Base-by-base conservation (phyloP, 2,329 filamentous ascomycete genomes). In the Mycosphaerella sp. region DNA sequence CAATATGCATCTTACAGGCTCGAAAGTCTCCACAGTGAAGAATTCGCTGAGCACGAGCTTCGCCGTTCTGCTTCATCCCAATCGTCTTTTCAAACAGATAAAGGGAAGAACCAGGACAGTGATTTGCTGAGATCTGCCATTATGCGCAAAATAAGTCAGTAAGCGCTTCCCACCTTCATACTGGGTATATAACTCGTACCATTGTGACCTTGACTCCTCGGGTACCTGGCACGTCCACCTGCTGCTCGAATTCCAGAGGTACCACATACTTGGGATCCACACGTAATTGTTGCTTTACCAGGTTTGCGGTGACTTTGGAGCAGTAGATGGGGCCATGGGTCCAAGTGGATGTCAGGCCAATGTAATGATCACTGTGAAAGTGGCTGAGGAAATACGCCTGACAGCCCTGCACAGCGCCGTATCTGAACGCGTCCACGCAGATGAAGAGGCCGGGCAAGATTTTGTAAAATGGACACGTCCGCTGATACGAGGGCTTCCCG, bases 401-500 rank as follows among this genome's bases (percentile, higher is more conserved):
- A 67, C 90, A 95, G 0, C 89, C 90, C 65, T 94, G 79, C 0
- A 98, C 88, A 3, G 90, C 89, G 2, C 93, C 93, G 64, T 97
- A 98, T 16, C 91, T 83, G 64, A 98, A 95, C 0, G 93, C 93
- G 69, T 98, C 93, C 0, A 98, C 93, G 52, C 89, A 94, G 47
- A 97, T 94, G 57, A 79, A 88, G 63, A 96, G 86, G 0, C 89
- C 89, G 0, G 91, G 90, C 72, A 98, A 84, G 57, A 97, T 96
- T 70, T 98, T 98, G 75, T 98, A 98, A 64, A 98, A 98, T 0
- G 93, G 93, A 64, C 93, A 98, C 0, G 89, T 96, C 43, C 93
- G 81, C 64, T 91, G 80, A 63, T 91, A 93, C 0, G 90, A 85
- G 14, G 86, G 87, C 65, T 89, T 93, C 17, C 93, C 91, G 36